phyloP scores from a whole-genome alignment of 2,329 filamentous ascomycete genomes.

The Seiridium cupressi region DNA sequence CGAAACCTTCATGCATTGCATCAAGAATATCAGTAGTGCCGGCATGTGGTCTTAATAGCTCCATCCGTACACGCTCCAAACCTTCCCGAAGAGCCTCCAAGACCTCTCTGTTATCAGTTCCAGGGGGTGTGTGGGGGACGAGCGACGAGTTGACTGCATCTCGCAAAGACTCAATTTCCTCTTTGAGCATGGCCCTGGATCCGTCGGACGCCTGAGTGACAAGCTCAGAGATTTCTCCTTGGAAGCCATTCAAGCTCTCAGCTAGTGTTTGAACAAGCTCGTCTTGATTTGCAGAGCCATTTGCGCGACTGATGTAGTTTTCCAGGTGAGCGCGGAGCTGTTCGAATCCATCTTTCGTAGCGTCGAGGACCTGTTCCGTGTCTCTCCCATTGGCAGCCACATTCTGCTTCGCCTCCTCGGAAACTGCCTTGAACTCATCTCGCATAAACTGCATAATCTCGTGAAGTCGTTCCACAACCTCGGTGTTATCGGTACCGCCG shows the following conservation, averaged over 20 bases:
- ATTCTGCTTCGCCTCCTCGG: conserved; percentile 71
- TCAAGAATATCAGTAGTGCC: conserved; percentile 88
- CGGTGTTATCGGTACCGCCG: conserved; percentile 38
- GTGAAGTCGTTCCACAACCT: conserved; percentile 55
- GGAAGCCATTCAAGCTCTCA: conserved; percentile 64
- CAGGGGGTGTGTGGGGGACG: conserved; percentile 51
- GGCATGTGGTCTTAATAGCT: conserved; percentile 64
- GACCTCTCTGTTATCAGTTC: conserved; percentile 58
- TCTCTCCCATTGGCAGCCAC: conserved; percentile 76
- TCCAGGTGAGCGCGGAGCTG: conserved; percentile 79
- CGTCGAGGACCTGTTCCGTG: conserved; percentile 85
- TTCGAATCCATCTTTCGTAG: conserved; percentile 84
- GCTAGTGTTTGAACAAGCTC: conserved; percentile 72
- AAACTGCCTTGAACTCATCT: conserved; percentile 57
- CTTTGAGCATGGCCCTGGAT: conserved; percentile 70
- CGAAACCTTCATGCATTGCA: conserved; percentile 83
- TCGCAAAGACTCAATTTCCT: conserved; percentile 79
- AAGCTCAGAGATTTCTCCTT: conserved; percentile 65
- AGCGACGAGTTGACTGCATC: conserved; percentile 72
- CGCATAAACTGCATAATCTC: conserved; percentile 65
- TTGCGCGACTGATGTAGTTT: conserved; percentile 71
- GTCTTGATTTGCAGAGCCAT: conserved; percentile 69
- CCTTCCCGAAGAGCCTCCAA: conserved; percentile 70
- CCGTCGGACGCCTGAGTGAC: conserved; percentile 45
- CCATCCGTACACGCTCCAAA: conserved; percentile 70